phyloP scores from a whole-genome alignment of 2,329 filamentous ascomycete genomes.

The Setomelanomma holmii region DNA sequence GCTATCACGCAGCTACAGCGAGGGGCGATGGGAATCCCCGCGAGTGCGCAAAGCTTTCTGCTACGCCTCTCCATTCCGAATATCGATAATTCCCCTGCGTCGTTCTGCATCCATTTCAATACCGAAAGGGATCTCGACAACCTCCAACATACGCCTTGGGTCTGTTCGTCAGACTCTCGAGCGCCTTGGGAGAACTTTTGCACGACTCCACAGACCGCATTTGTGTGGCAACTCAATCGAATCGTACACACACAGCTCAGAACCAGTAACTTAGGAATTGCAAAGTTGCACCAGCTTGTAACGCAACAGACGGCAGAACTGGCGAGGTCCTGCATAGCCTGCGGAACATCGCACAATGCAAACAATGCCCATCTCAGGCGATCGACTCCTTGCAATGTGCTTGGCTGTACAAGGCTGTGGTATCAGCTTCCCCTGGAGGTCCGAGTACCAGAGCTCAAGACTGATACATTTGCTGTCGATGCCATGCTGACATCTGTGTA shows the following conservation, averaged over 20 bases:
- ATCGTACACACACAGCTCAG: constrained; percentile 23
- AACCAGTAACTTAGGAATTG: constrained; percentile 11
- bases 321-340: constrained; percentile 32
- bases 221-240: constrained; percentile 36
- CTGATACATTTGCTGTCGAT: constrained; percentile 40
- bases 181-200: constrained; percentile 30
- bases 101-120: constrained; percentile 41
- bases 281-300: constrained; percentile 22
- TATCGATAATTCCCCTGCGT: constrained; percentile 8
- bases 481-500: constrained; percentile 37
- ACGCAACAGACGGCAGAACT: constrained; percentile 15
- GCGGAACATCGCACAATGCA: constrained; percentile 24
- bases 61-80: constrained; percentile 30
- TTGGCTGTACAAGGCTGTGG: constrained; percentile 31
- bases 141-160: constrained; percentile 27
- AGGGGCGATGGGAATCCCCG: constrained; percentile 32
- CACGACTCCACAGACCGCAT: constrained; percentile 16
- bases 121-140: constrained; percentile 21
- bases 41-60: constrained; percentile 26
- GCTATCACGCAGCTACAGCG: constrained; percentile 31
- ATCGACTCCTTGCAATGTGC: constrained; percentile 27
- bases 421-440: constrained; percentile 33
- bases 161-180: constrained; percentile 13
- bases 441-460: constrained; percentile 38
- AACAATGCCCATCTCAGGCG: constrained; percentile 25